Base-by-base conservation (phyloP, 106 monocot genomes). In the Agapanthus africanus region DNA sequence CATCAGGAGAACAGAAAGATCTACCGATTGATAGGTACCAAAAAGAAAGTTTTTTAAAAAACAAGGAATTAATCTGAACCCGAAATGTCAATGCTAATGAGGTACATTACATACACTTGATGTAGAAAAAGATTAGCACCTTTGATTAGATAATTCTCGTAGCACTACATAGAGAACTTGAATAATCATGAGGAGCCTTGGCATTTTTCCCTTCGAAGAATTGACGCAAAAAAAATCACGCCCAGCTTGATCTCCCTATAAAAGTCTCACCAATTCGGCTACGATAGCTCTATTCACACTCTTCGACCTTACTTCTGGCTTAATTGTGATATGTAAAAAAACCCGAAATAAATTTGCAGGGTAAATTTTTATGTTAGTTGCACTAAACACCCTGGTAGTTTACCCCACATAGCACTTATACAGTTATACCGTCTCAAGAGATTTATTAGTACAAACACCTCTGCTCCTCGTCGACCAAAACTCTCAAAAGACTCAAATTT, bases 1-100 rank as follows among this genome's bases (percentile, higher is more conserved):
- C 86, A 64, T 82, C 79, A 25, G 86, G 82, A 62, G 93, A 93
- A 78, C 80, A 93, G 83, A 93, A 93, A 11, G 83, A 93, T 44
- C 84, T 74, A 61, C 93, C 93, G 25, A 89, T 74, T 34, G 73
- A 76, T 7, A 77, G 57, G 40, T 93, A 93, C 74, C 93, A 89
- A 68, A 15, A 61, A 82, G 13, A 4, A n/a, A n/a, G n/a, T n/a
- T n/a, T n/a, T n/a, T n/a, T n/a, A n/a, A n/a, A n/a, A n/a, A n/a
- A n/a, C n/a, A n/a, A n/a, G n/a, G n/a, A n/a, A n/a, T n/a, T n/a
- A n/a, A n/a, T n/a, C n/a, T n/a, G n/a, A n/a, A n/a, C n/a, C n/a
- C n/a, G n/a, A n/a, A n/a, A n/a, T n/a, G n/a, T n/a, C n/a, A n/a
- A n/a, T n/a, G n/a, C n/a, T n/a, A n/a, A n/a, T n/a, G n/a, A n/a